A percentile compares a stretch with the other conserved stretches of the same genome.
phyloP scores from a whole-genome alignment of 768 basidiomycete genomes.

The Tulasnella calospora region DNA sequence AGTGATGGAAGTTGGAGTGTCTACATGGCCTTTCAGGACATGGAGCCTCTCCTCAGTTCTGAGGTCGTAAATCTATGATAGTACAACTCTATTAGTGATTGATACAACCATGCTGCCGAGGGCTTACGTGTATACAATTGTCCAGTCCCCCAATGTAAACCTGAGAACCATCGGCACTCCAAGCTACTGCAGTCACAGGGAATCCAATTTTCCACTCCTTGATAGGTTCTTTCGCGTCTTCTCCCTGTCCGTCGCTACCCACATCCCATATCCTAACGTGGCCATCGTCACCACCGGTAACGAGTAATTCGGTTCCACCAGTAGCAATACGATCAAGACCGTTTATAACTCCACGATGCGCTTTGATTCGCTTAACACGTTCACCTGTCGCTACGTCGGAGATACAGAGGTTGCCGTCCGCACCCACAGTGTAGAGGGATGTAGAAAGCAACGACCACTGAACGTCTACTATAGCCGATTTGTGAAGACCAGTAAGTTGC shows the following conservation, averaged over 20 bases:
- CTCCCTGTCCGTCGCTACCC: constrained; percentile 53
- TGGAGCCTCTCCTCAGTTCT: constrained; percentile 79
- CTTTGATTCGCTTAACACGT: constrained; percentile 67
- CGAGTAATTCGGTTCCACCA: constrained; percentile 77
- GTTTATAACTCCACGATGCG: constrained; percentile 86
- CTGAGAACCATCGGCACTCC: constrained; percentile 85
- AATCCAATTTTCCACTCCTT: constrained; percentile 80
- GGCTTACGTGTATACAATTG: constrained; percentile 87
- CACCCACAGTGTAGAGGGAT: constrained; percentile 73
- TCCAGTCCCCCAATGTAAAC: constrained; percentile 91
- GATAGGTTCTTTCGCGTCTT: constrained; percentile 64
- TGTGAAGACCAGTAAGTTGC: constrained; percentile 73
- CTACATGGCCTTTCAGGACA: constrained; percentile 75
- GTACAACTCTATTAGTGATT: constrained; percentile 19
- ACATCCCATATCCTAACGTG: constrained; percentile 84
- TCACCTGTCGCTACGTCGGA: constrained; percentile 81
- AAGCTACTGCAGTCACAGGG: constrained; percentile 87
- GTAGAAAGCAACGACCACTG: constrained; percentile 80
- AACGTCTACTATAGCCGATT: constrained; percentile 87
- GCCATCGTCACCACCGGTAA: constrained; percentile 88
- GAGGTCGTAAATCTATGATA: constrained; percentile 73
- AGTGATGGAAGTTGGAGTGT: constrained; percentile 89
- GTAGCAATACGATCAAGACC: constrained; percentile 80
- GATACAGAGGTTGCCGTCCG: constrained; percentile 77
- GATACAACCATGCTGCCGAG: constrained; percentile 5